These are phyloP conservation scores for Solanum hybrid DNA, from an alignment of 305 asterid species.

Conservation along the genomic window DNA sequence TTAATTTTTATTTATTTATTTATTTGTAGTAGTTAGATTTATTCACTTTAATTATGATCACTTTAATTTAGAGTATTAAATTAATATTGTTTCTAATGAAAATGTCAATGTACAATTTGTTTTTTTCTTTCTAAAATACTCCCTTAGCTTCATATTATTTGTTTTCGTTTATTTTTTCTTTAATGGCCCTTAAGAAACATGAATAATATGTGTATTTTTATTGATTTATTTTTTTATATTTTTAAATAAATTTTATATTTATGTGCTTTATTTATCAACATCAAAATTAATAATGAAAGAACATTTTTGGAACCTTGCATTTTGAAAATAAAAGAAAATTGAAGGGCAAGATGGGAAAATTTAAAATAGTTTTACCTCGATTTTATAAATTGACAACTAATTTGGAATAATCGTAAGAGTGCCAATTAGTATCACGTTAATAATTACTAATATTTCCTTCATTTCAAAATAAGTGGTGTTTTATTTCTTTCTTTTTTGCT, in stretches of 20 bases:
- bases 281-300: neutral
- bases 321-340: too few species aligned
- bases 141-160: neutral
- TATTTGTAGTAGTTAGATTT: neutral
- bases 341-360: neutral
- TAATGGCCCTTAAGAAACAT: neutral
- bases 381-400: neutral
- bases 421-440: neutral
- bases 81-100: neutral
- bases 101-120: neutral
- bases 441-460: too few species aligned
- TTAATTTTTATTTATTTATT: too few species aligned
- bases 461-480: too few species aligned
- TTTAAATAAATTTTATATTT: too few species aligned
- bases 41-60: neutral
- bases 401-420: neutral
- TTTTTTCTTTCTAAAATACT: too few species aligned
- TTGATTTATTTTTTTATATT: too few species aligned
- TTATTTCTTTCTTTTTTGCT: too few species aligned
- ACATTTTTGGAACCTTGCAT: neutral
- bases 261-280: neutral
- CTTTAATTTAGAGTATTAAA: neutral
- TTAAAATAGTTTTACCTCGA: too few species aligned
- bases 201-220: neutral
- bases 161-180: neutral